phyloP scores from a whole-genome alignment of 345 rosid species.

The Rhodamnia argentea region DNA sequence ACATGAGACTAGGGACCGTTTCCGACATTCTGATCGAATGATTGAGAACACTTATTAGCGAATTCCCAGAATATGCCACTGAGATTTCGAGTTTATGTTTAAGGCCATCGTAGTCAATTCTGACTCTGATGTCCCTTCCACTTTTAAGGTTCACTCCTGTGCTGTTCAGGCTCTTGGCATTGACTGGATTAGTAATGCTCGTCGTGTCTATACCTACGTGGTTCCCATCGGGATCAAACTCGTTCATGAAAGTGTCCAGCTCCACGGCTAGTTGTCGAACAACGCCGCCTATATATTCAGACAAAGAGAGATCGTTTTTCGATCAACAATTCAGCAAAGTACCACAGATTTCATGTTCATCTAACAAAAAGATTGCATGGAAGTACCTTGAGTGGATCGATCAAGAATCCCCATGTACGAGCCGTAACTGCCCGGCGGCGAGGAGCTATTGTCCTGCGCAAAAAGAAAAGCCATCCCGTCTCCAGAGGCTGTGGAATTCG shows the following conservation, averaged over 20 bases:
- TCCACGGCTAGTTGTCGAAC: slow-evolving; percentile 24
- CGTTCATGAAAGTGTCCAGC: slow-evolving; percentile 30
- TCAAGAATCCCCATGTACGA: slow-evolving; percentile 28
- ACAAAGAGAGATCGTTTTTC: not conserved
- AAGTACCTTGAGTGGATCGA: slow-evolving; percentile 16
- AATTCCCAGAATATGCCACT: slow-evolving; percentile 18
- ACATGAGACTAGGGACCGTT: slow-evolving; percentile 13
- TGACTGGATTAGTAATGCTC: slow-evolving; percentile 5
- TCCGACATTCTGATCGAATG: slow-evolving; percentile 17
- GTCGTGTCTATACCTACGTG: slow-evolving; percentile 21
- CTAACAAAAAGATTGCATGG: not conserved
- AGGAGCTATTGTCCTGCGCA: slow-evolving; percentile 8
- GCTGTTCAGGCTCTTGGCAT: slow-evolving; percentile 7
- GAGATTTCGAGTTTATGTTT: not conserved
- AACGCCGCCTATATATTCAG: slow-evolving; percentile 5
- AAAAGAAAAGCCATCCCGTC: slow-evolving; percentile 30
- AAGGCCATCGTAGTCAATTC: slow-evolving; percentile 11
- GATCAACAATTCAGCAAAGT: not conserved
- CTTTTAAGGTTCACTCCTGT: slow-evolving; percentile 26
- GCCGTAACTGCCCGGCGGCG: slow-evolving; percentile 17
- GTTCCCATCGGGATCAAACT: slow-evolving; percentile 25
- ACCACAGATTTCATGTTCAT: not conserved
- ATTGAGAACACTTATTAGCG: slow-evolving; percentile 10
- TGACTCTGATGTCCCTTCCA: slow-evolving; percentile 15
- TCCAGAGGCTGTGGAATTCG: not conserved